These are phyloP conservation scores for Paraconiothyrium sp. DNA, from an alignment of 2,329 filamentous ascomycete genomes.

Conservation along the genomic window DNA sequence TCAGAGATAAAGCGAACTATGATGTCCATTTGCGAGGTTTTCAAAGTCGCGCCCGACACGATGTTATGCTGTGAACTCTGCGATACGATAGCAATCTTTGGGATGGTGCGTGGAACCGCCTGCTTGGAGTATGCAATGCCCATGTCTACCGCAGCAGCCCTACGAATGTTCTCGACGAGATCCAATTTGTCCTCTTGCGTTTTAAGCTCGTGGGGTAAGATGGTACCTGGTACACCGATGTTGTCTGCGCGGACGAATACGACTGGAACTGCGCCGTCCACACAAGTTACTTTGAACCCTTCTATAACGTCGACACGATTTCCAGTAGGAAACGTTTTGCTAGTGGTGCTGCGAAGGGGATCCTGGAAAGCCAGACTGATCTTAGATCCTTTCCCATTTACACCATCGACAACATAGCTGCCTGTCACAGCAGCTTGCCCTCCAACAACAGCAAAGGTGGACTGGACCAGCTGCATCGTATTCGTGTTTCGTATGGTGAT, in stretches of 20 bases:
- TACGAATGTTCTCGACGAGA: conserved; percentile 67
- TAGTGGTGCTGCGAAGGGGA: conserved; percentile 71
- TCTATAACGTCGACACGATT: conserved; percentile 62
- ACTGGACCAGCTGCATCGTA: conserved; percentile 70
- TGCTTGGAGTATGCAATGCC: conserved; percentile 61
- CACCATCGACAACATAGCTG: conserved; percentile 71
- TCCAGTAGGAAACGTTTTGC: conserved; percentile 69
- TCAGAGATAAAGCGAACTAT: conserved; percentile 57
- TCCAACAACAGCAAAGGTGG: conserved; percentile 63
- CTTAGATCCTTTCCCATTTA: conserved; percentile 65
- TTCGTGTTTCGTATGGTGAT: conserved; percentile 77
- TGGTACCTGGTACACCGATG: conserved; percentile 59
- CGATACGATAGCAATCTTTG: conserved; percentile 70
- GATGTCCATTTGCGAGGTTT: conserved; percentile 48
- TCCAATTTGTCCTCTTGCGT: conserved; percentile 59
- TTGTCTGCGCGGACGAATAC: conserved; percentile 68
- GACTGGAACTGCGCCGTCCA: conserved; percentile 72
- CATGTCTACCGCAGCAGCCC: conserved; percentile 68
- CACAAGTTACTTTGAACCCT: conserved; percentile 63
- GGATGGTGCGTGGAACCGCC: conserved; percentile 65
- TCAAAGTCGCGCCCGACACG: conserved; percentile 50
- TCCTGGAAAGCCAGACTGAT: conserved; percentile 70
- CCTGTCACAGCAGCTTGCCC: conserved; percentile 61
- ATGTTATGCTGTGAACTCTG: conserved; percentile 48
- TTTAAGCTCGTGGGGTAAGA: conserved; percentile 66